These are phyloP conservation scores for Mycena sanguinolenta DNA, from an alignment of 768 basidiomycete species.

Conservation along the genomic window DNA sequence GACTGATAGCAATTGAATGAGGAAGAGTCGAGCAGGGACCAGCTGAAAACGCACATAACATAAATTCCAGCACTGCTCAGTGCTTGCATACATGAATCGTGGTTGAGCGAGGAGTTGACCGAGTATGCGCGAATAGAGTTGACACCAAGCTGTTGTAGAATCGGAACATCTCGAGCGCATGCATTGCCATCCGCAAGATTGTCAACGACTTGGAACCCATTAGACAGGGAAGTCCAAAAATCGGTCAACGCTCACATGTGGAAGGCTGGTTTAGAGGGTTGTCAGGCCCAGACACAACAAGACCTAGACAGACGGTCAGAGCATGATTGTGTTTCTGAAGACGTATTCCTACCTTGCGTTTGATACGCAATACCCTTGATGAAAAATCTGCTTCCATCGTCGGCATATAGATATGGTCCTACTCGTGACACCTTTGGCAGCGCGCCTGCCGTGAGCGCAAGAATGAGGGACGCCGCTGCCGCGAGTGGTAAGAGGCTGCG, in stretches of 20 bases:
- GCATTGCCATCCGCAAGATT: conserved; percentile 76
- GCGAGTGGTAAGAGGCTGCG: neutral
- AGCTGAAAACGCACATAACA: conserved; percentile 74
- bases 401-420: conserved; percentile 86
- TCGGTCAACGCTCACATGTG: conserved; percentile 35
- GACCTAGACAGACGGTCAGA: conserved; percentile 3
- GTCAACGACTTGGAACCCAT: conserved; percentile 65
- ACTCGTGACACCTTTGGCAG: conserved; percentile 76
- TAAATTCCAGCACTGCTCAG: conserved; percentile 88
- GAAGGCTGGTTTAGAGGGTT: conserved; percentile 16
- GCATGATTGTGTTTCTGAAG: neutral
- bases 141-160: conserved; percentile 79
- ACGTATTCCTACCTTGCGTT: conserved; percentile 69
- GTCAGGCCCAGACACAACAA: conserved; percentile 17
- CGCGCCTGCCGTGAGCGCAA: conserved; percentile 49
- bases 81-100: conserved; percentile 87
- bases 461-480: neutral
- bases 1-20: conserved; percentile 59
- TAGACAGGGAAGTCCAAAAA: conserved; percentile 64
- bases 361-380: conserved; percentile 93
- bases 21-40: conserved; percentile 22
- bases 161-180: conserved; percentile 87
- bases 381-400: conserved; percentile 83
- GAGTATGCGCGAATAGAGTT: conserved; percentile 91
- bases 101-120: conserved; percentile 84